Conservation (phyloP, 495 filamentous ascomycete species). For the Beverwykella pulmonaria region DNA sequence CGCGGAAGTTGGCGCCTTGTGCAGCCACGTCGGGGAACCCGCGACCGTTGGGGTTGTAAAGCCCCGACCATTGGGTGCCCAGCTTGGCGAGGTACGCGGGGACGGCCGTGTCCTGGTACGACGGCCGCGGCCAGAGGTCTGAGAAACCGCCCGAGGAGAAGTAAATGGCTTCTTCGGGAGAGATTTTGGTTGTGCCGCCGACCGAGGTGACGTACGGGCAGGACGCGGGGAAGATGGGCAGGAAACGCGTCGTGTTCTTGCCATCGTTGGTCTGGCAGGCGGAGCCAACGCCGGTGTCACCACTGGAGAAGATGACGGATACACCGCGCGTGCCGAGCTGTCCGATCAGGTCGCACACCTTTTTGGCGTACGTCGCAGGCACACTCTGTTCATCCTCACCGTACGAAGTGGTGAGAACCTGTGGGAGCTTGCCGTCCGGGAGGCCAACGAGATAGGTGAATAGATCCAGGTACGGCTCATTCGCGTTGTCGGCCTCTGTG, state of each 20-base stretch:
- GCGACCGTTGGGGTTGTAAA: constrained; percentile 66
- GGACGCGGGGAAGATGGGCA: constrained; percentile 68
- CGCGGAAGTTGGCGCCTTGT: constrained; percentile 58
- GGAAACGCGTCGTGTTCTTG: constrained; percentile 66
- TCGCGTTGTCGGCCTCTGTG: constrained; percentile 56
- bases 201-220: constrained; percentile 77
- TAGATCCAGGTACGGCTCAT: constrained; percentile 78
- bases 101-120: constrained; percentile 64
- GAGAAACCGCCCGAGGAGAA: constrained; percentile 69
- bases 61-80: constrained; percentile 48
- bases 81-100: constrained; percentile 57
- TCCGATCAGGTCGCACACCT: constrained; percentile 69
- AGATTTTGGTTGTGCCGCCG: constrained; percentile 63
- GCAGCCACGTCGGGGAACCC: constrained; percentile 75
- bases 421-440: constrained; percentile 65
- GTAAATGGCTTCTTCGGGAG: constrained; percentile 62
- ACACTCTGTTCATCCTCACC: constrained; percentile 81
- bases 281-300: constrained; percentile 71
- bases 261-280: constrained; percentile 69
- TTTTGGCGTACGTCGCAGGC: constrained; percentile 64
- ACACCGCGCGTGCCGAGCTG: constrained; percentile 78
- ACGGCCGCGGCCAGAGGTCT: constrained; percentile 62
- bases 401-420: constrained; percentile 77
- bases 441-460: constrained; percentile 65
- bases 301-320: constrained; percentile 69